Base-by-base conservation (phyloP, 192 early-diverging fungal species). In the Lunasporangiospora selenospora region DNA sequence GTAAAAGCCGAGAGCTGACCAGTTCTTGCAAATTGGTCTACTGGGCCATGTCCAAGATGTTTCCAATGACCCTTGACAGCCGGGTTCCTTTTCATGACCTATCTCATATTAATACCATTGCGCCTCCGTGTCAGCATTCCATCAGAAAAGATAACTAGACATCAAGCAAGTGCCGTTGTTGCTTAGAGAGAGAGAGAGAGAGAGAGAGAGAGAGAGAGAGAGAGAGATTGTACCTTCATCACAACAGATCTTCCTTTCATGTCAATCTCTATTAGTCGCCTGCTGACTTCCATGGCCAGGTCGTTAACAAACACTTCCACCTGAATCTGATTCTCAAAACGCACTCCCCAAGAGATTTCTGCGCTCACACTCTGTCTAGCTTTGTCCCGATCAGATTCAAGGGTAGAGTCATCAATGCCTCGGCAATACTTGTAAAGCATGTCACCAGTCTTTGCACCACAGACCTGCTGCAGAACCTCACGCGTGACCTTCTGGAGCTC, bases 261-360 rank as follows among this genome's bases (percentile, higher is more conserved):
- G n/a, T 78, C 64, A 18, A 83, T 83, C 3, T 77, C 73, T 11
- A 57, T 65, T 65, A 97, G 77, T 4, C 91, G 66, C 19, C 80
- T 78, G 19, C 77, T 79, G 0, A 94, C 88, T 67, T 94, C 93
- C 18, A 76, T 73, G 0, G 81, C 58, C 29, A 95, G 70, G 36
- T 84, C 77, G n/a, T 32, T 38, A 1, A 96, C 36, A 81, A 96
- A 98, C 32, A 76, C 69, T 40, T 89, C 78, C 3, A 85, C 86
- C 62, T 97, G 86, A 3, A 69, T 60, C 31, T 85, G 63, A 23
- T 62, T 90, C 51, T 92, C 86, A 76, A 98, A 92, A 8, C 95
- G 84, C 0, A 98, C 84, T 7, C 92, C 95, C 94, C 95, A 95
- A 44, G 88, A 88, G 16, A 95, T 85, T 55, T 95, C 93, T 3